Base-by-base conservation (phyloP, 306 rosid genomes). In the Quercus robur region DNA sequence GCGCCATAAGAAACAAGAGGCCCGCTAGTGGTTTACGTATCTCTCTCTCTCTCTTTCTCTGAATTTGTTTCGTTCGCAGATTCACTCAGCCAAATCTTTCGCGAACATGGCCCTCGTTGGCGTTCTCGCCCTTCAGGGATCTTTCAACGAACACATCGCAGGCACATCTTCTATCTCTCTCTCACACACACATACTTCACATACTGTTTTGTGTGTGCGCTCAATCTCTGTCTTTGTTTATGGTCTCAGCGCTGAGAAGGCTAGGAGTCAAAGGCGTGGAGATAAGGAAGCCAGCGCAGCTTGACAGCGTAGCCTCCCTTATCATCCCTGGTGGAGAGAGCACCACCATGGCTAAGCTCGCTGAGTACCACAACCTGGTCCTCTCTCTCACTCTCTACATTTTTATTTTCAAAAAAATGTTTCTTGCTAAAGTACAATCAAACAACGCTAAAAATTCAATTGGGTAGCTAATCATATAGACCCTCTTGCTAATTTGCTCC, bases 311-410 rank as follows among this genome's bases (percentile, higher is more conserved):
- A n/a, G 74, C 83, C 21, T 93, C 99, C 18, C 90, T 95, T 19
- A 95, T 95, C 76, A 91, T 95, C 68, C 99, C 99, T 3, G 99
- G 99, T 19, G 99, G 99, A 74, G 98, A 95, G 77, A 95, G 99
- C 80, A 95, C 99, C 81, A 90, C 97, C 79, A 95, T 95, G 99
- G 98, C 98, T 62, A 95, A 91, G 89, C 92, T 95, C 17, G 99
- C 99, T 5, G 89, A 91, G 84, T 91, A 75, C 80, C 97, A 91
- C 89, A 93, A 95, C 73, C 82, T 95, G 90, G 98, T 91, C 10
- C 46, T 81, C n/a, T 75, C 73, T 54, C 56, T 20, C 8, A 68
- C 20, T 38, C 33, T 26, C 66, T 62, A 7, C 17, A 33, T 17
- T 49, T 3, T 3, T 49, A 49, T 49, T 49, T 12, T 41, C 46